Percentiles rank a stretch among this genome's conserved stretches.
Conservation (phyloP, 2,329 filamentous ascomycete species). For the Penicillium sp. region DNA sequence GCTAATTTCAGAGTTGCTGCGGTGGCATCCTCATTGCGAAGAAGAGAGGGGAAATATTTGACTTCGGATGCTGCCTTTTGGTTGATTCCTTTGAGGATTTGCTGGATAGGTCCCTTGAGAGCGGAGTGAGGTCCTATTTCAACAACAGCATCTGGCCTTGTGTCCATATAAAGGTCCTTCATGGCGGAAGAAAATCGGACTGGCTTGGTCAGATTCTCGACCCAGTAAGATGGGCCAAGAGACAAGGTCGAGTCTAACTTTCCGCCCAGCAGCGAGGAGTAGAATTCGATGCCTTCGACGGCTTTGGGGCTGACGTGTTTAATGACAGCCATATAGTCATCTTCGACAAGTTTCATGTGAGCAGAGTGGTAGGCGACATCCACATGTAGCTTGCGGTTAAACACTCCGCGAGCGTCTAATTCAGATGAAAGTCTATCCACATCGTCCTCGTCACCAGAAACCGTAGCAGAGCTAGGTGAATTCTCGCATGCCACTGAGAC, state of each 20-base stretch:
- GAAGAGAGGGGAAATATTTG: background rate
- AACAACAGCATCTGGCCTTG: background rate
- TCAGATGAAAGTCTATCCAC: constrained; percentile 1
- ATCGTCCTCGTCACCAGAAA: constrained; percentile 13
- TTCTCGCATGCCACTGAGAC: constrained; percentile 20
- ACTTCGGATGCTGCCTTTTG: background rate
- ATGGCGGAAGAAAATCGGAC: constrained; percentile 2
- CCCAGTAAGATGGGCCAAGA: background rate
- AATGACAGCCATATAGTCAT: background rate
- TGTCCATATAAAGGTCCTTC: background rate
- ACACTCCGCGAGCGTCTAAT: constrained; percentile 6
- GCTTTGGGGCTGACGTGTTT: background rate
- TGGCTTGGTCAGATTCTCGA: background rate
- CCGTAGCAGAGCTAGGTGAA: constrained; percentile 10
- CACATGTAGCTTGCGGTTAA: constrained; percentile 8
- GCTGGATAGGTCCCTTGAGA: background rate
- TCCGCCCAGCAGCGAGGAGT: background rate
- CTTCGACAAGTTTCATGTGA: constrained; percentile 2
- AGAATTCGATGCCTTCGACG: background rate
- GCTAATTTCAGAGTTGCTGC: background rate
- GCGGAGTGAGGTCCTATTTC: constrained; percentile 6
- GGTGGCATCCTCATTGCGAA: background rate
- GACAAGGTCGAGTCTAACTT: background rate
- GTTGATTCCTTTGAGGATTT: background rate
- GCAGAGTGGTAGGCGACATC: constrained; percentile 20